Percentiles rank a stretch among this genome's conserved stretches.
These are phyloP conservation scores for Aspergillus sp. DNA, from an alignment of 2,329 filamentous ascomycete genomes.

Conservation along the genomic window DNA sequence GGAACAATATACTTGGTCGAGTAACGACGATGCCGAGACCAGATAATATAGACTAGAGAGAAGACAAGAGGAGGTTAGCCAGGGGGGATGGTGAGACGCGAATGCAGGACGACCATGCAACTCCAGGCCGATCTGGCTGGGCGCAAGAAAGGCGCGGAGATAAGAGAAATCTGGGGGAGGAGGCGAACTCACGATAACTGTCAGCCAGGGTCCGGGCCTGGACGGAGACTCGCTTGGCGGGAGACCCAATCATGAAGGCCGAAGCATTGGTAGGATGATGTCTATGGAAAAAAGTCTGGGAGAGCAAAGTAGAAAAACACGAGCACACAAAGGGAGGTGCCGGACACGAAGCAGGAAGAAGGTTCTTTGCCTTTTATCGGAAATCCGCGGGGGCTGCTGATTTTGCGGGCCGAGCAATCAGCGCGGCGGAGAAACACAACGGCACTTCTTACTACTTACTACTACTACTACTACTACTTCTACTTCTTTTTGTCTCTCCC, in stretches of 20 bases:
- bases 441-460: slow-evolving; percentile 22
- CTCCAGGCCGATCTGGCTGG: slow-evolving; percentile 11
- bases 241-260: slow-evolving; percentile 43
- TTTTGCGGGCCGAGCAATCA: slow-evolving; percentile 22
- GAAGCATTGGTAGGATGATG: slow-evolving; percentile 24
- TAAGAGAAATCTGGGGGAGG: slow-evolving; percentile 14
- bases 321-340: slow-evolving; percentile 4
- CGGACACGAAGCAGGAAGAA: slow-evolving; percentile 7
- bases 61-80: too few relatives aligned
- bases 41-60: not conserved
- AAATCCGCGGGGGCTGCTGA: slow-evolving; percentile 21
- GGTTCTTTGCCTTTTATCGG: slow-evolving; percentile 11
- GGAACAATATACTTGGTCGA: slow-evolving; percentile 23
- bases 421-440: slow-evolving; percentile 22
- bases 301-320: slow-evolving; percentile 5
- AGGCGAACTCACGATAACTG: slow-evolving; percentile 37
- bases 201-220: slow-evolving; percentile 42
- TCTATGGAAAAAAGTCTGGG: slow-evolving; percentile 15
- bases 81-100: not conserved
- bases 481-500: not conserved
- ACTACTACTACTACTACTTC: not conserved
- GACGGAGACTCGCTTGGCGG: slow-evolving; percentile 43
- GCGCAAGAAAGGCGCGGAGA: slow-evolving; percentile 16
- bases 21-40: slow-evolving; percentile 16
- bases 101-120: slow-evolving; percentile 4